Conservation (phyloP, 805 yeast species). For the Teunomyces gatunensis region DNA sequence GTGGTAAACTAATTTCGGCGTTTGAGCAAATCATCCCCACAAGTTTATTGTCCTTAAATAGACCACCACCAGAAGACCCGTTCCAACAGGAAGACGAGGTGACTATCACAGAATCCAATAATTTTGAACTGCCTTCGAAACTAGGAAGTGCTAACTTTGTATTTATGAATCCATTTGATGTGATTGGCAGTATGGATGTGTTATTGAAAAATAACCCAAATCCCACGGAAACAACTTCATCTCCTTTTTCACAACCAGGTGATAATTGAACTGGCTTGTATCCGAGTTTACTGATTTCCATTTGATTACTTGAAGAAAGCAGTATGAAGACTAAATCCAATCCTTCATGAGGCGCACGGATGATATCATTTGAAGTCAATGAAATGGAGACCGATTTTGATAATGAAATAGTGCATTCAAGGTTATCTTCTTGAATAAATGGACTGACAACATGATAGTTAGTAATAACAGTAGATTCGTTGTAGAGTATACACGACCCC, state of each 20-base stretch:
- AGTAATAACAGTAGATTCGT: slow-evolving; percentile 31
- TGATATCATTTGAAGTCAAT: slow-evolving; percentile 12
- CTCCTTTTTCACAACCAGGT: slow-evolving; percentile 12
- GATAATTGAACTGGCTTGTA: not conserved
- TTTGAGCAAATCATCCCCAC: slow-evolving; percentile 46
- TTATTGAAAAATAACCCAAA: slow-evolving; percentile 38
- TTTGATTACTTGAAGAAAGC: slow-evolving; percentile 11
- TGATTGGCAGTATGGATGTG: slow-evolving; percentile 23
- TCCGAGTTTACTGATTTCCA: not conserved
- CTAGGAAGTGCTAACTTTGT: slow-evolving; percentile 14
- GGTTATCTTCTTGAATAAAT: slow-evolving; percentile 3
- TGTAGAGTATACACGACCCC: slow-evolving; percentile 44
- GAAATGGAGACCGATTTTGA: not conserved
- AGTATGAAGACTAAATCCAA: slow-evolving; percentile 40
- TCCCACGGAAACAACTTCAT: slow-evolving; percentile 31
- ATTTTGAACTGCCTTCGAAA: not conserved
- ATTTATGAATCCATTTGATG: slow-evolving; percentile 27
- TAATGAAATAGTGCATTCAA: not conserved
- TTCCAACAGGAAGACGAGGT: slow-evolving; percentile 49
- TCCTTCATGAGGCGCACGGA: slow-evolving; percentile 28
- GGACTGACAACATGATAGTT: slow-evolving; percentile 41
- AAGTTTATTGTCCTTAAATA: slow-evolving; percentile 26
- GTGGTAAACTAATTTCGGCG: slow-evolving; percentile 33
- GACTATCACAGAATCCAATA: slow-evolving; percentile 21
- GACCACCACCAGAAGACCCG: slow-evolving; percentile 51